Base-by-base conservation (phyloP, 495 filamentous ascomycete genomes). In the Aspergillus steynii region DNA sequence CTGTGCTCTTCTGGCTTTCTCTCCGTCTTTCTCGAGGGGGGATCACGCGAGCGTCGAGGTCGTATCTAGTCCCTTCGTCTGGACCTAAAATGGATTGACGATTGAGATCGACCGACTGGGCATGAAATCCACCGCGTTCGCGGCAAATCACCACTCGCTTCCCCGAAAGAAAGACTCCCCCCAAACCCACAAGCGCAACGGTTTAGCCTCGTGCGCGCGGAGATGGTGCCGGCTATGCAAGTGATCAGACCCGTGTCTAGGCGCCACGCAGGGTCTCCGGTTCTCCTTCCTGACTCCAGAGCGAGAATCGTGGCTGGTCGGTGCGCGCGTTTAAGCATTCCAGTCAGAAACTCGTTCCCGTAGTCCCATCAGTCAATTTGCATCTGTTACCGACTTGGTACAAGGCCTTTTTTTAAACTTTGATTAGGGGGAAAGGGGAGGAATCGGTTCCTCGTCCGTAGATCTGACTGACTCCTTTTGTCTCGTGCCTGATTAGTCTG, bases 181-280 rank as follows among this genome's bases (percentile, higher is more conserved):
- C 29, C 6, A 34, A 68, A 61, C 62, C 68, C 65, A 69, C 66
- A 60, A 51, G 42, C 59, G 56, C 59, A 69, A 69, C 61, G 61
- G 67, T 50, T 61, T 64, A 53, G 53, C 53, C 61, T 69, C 60
- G 63, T 60, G 62, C 61, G 60, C 25, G 59, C 56, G 63, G 66
- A 64, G 65, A 69, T 70, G 64, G 68, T 68, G 65, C 68, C 74
- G 72, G 71, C 59, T 74, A 77, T 75, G 73, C 73, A 77, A 64
- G 74, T 73, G 71, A 73, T 74, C 62, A 67, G 65, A 69, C 68
- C 70, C 72, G 70, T 68, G 60, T 65, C 63, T 68, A 65, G 66
- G 69, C 74, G 66, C 72, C 70, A 65, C 62, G 65, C 69, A 72
- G 73, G 71, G 72, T 75, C 74, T 75, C 74, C 71, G 65, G 52